These are phyloP conservation scores for Blastobotrys serpentis DNA, from an alignment of 1,139 yeast genomes.

Conservation along the genomic window DNA sequence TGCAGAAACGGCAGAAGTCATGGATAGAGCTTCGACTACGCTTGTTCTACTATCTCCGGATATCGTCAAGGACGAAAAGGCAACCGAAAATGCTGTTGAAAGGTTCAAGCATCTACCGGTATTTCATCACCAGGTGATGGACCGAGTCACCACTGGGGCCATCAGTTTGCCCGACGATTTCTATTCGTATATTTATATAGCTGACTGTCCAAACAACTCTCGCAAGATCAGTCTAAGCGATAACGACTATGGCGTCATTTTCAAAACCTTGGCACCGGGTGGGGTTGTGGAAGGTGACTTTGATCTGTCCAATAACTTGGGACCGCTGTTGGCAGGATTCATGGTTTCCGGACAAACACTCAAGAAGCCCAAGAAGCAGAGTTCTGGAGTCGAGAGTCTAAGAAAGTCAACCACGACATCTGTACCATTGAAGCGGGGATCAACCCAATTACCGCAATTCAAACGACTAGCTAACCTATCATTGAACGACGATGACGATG, in stretches of 20 bases:
- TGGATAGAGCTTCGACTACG: no score
- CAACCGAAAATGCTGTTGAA: constrained; percentile 46
- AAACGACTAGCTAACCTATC: constrained; percentile 31
- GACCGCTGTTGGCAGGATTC: constrained; percentile 65
- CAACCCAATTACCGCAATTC: constrained; percentile 22
- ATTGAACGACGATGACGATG: constrained; percentile 47
- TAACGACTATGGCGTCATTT: constrained; percentile 45
- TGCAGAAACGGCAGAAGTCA: constrained; percentile 1
- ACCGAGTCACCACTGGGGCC: constrained; percentile 60
- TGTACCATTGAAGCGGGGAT: constrained; percentile 6
- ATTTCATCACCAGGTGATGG: constrained; percentile 59
- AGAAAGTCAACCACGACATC: constrained; percentile 15
- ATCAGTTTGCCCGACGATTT: constrained; percentile 47
- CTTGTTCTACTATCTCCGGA: constrained; percentile 70
- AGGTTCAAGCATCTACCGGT: constrained; percentile 25
- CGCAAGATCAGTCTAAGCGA: constrained; percentile 46
- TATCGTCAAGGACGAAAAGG: constrained; percentile 58
- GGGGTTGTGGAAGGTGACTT: constrained; percentile 55
- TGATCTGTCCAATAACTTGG: constrained; percentile 49
- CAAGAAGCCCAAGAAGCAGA: constrained; percentile 43
- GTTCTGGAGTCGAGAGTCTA: constrained; percentile 13
- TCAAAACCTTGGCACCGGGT: constrained; percentile 44
- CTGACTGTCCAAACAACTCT: constrained; percentile 40
- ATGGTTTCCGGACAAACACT: constrained; percentile 44
- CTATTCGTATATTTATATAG: constrained; percentile 59